Base-by-base conservation (phyloP, 345 rosid species). In the Eucalyptus fibrosa region DNA sequence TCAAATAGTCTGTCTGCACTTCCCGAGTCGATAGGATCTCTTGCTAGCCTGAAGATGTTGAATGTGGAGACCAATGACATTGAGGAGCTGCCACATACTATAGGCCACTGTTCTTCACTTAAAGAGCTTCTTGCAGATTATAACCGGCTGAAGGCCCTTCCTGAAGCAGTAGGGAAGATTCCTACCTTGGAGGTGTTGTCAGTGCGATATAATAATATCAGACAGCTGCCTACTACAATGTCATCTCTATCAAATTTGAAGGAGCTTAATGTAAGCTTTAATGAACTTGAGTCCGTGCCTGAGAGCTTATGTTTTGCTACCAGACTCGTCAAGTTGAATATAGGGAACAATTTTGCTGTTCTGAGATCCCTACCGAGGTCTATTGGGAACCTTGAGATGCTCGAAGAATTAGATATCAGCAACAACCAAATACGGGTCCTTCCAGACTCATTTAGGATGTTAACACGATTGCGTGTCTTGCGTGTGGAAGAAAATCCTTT, bases 311-410 rank as follows among this genome's bases (percentile, higher is more conserved):
- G 99, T 92, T 92, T 96, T 88, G 99, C 96, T 24, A 97, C 95
- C 69, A 93, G 94, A 42, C 99, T 98, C 8, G 94, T 98, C 89
- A 98, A 97, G 95, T 92, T 98, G 89, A 98, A 97, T 89, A 87
- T 98, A 86, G 98, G 99, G 67, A 98, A 97, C 96, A 98, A 98
- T 87, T 98, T 98, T 90, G 98, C 99, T 80, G 97, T 97, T 93
- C 89, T 98, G 89, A 94, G 93, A 91, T 91, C 92, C 88, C 94
- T 98, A 40, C 99, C 99, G 1, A 95, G 98, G 93, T 95, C 99
- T 86, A 95, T 97, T 86, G 99, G 99, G 88, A 97, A 98, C 94
- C 99, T 98, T 49, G 98, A 95, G 94, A 94, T 90, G 93, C 99
- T 98, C 50, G 96, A 98, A 91, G 99, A 96, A 94, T 88, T 98